These are phyloP conservation scores for Paraurostyla sp. DNA, from an alignment of 73 alveolate species.

Conservation along the genomic window DNA sequence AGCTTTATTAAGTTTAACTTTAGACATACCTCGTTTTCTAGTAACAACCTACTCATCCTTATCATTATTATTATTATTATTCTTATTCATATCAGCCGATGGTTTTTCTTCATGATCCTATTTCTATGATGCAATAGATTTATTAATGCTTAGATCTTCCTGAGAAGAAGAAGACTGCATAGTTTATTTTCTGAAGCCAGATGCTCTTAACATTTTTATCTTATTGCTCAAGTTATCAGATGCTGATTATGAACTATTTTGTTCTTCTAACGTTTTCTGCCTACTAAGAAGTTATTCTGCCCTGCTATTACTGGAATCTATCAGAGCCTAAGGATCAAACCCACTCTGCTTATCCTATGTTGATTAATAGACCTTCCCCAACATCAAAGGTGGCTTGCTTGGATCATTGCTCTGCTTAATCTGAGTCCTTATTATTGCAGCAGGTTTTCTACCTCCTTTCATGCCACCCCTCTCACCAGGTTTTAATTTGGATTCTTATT, in stretches of 20 bases:
- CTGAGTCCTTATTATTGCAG: background rate
- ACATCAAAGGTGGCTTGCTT: constrained; percentile 27
- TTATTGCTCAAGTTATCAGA: constrained; percentile 3
- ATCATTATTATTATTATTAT: too few relatives aligned
- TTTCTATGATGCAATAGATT: too few relatives aligned
- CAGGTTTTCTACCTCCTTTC: constrained; percentile 41
- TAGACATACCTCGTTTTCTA: too few relatives aligned
- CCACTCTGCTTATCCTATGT: background rate
- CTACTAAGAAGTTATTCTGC: too few relatives aligned
- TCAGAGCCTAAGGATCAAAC: background rate
- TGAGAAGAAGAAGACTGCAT: background rate
- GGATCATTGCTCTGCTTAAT: constrained; percentile 31
- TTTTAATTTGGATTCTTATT: constrained; percentile 17
- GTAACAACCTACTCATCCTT: too few relatives aligned
- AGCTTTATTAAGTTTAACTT: background rate
- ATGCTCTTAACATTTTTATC: constrained; percentile 18
- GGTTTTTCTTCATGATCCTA: too few relatives aligned
- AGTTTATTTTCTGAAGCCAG: constrained; percentile 12
- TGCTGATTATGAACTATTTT: background rate
- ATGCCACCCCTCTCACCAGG: background rate
- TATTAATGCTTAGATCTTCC: background rate
- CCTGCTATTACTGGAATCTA: background rate
- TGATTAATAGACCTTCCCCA: background rate
- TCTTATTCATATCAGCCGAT: too few relatives aligned
- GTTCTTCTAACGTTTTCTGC: background rate